A percentile compares a stretch with the other conserved stretches of the same genome.
These are phyloP conservation scores for Talaromyces sp. DNA, from an alignment of 2,329 filamentous ascomycete genomes.

Conservation along the genomic window DNA sequence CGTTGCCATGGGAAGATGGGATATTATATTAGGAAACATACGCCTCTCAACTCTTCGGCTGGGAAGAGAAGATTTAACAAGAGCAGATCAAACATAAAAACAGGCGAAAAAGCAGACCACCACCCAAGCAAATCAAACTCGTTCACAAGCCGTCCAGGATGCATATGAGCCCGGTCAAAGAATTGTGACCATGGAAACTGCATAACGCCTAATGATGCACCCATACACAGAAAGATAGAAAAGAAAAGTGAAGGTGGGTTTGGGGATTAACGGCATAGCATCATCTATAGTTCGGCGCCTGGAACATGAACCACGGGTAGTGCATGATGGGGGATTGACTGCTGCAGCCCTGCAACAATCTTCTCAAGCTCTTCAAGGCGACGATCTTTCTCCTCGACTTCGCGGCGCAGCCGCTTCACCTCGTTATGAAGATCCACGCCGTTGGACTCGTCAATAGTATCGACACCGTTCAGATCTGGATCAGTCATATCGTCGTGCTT, in stretches of 20 bases:
- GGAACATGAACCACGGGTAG: slow-evolving; percentile 14
- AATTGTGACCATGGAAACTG: slow-evolving; percentile 9
- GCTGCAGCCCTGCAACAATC: slow-evolving; percentile 37
- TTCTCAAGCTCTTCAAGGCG: slow-evolving; percentile 42
- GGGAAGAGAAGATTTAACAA: background rate
- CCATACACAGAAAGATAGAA: background rate
- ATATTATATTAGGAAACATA: background rate
- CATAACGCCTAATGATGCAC: slow-evolving; percentile 13
- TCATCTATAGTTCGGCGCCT: slow-evolving; percentile 12
- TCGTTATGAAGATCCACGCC: slow-evolving; percentile 55
- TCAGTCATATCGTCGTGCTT: slow-evolving; percentile 22
- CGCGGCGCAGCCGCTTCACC: slow-evolving; percentile 63
- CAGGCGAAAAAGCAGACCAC: background rate
- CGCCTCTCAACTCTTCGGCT: background rate
- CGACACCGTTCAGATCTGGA: slow-evolving; percentile 24
- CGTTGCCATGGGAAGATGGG: background rate
- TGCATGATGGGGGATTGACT: slow-evolving; percentile 33
- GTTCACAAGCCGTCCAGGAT: slow-evolving; percentile 3
- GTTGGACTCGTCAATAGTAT: slow-evolving; percentile 42
- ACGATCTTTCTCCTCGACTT: slow-evolving; percentile 58
- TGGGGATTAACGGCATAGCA: background rate
- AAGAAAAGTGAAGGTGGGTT: background rate
- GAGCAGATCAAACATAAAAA: background rate
- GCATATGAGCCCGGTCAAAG: slow-evolving; percentile 10
- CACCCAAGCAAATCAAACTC: background rate